Base-by-base conservation (phyloP, 2,329 filamentous ascomycete genomes). In the Penicillium sp. region DNA sequence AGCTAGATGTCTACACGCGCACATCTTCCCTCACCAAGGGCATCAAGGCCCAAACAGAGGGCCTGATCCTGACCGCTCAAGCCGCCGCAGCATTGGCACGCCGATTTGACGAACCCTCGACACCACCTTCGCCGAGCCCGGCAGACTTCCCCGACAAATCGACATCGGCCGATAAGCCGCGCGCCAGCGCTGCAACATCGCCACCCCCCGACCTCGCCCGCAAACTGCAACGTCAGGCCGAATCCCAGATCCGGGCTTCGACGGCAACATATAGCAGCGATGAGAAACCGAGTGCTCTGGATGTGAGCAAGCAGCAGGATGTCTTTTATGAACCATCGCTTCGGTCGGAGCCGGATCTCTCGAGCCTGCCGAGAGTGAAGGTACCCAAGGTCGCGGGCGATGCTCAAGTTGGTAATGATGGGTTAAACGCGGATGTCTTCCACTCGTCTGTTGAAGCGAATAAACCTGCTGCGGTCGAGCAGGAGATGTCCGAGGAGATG, bases 1-100 rank as follows among this genome's bases (percentile, higher is more conserved):
- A 89, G 70, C 77, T 87, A 66, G 83, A 88, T 69, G 73, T 85
- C 48, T 89, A 84, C 72, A 85, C 77, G 49, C 80, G 82, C 63
- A 89, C 87, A 0, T 89, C 87, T 2, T 84, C 83, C 31, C 72
- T 90, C 48, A 83, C 85, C 29, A 86, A 84, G 69, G 82, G 83
- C 15, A 78, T 88, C 55, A 86, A 86, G 70, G 79, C 70, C 51
- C 85, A 88, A 73, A 83, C 83, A 2, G 84, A 87, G 61, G 80
- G 83, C 55, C 73, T 88, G 49, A 85, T 85, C 1, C 75, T 87
- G 50, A 87, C 85, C 19, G 80, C 82, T 38, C 80, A 83, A 64
- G 86, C 86, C 42, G 86, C 85, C 21, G 79, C 83, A 36, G 82
- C 82, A 51, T 77, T 89, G 51, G 82, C 82, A 15, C 79, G 81